These are phyloP conservation scores for Metarhizium anisopliae DNA, from an alignment of 2,329 filamentous ascomycete species.

Conservation along the genomic window DNA sequence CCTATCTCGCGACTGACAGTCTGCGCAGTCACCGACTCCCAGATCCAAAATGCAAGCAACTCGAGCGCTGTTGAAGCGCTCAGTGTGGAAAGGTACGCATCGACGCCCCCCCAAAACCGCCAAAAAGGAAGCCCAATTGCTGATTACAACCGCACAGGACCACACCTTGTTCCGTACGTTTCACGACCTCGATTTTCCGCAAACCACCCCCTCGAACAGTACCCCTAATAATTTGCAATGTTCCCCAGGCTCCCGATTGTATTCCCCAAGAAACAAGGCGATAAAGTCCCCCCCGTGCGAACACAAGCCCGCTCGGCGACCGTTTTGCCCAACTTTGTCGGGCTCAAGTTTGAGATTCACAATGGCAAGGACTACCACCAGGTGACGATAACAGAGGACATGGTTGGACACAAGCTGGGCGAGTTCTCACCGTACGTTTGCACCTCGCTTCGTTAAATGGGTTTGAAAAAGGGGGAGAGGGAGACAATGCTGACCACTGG, in stretches of 20 bases:
- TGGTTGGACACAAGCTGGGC: constrained; percentile 92
- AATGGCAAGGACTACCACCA: constrained; percentile 85
- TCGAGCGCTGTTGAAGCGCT: constrained; percentile 60
- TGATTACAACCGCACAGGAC: constrained; percentile 26
- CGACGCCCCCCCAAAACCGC: not conserved
- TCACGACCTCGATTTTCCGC: not conserved
- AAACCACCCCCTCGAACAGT: not conserved
- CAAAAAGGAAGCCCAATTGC: not conserved
- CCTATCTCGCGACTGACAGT: not conserved
- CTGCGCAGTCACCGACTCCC: not conserved
- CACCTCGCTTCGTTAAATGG: too few relatives aligned
- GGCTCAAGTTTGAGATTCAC: constrained; percentile 80
- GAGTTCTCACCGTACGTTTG: constrained; percentile 76
- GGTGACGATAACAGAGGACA: constrained; percentile 80
- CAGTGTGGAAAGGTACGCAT: constrained; percentile 74
- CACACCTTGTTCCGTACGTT: constrained; percentile 45
- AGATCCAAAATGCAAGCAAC: constrained; percentile 55
- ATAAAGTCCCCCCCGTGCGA: constrained; percentile 62
- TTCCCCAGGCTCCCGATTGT: constrained; percentile 52
- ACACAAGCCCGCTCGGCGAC: constrained; percentile 84
- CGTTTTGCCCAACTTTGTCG: constrained; percentile 87
- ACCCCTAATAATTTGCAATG: constrained; percentile 4
- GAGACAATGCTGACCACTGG: not conserved
- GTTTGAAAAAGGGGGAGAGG: too few relatives aligned
- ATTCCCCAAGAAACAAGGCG: constrained; percentile 46